A percentile compares a stretch with the other conserved stretches of the same genome.
phyloP scores from a whole-genome alignment of 2,329 filamentous ascomycete species.

The Botrytis sinoallii region DNA sequence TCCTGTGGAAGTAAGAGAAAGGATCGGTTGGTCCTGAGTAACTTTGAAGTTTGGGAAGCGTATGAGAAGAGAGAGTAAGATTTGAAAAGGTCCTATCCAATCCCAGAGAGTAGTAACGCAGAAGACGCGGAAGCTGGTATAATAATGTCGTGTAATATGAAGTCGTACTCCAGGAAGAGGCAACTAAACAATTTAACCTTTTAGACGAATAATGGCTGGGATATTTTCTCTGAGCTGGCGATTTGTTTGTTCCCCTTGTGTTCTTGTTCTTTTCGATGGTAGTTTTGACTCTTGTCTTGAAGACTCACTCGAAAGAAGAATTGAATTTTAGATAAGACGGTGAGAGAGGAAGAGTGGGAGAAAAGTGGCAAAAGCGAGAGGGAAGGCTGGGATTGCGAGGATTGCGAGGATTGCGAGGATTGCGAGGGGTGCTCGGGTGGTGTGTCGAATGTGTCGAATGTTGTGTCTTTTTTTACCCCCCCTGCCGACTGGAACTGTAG shows the following conservation, averaged over 20 bases:
- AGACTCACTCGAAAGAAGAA: not conserved
- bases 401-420: not conserved
- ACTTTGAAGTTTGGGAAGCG: not conserved
- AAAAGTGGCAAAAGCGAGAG: constrained; percentile 11
- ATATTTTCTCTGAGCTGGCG: constrained; percentile 24
- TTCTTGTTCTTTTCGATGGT: not conserved
- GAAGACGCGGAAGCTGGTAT: constrained; percentile 6
- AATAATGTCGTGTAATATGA: constrained; percentile 17
- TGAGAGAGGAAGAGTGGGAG: constrained; percentile 13
- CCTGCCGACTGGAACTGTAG: not conserved
- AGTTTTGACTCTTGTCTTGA: not conserved
- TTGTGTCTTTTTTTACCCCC: not conserved
- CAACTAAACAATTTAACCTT: constrained; percentile 27
- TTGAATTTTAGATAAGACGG: constrained; percentile 13
- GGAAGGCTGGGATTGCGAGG: constrained; percentile 10
- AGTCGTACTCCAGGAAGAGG: constrained; percentile 3
- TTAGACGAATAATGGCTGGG: constrained; percentile 24
- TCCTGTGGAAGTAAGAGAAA: constrained; percentile 11
- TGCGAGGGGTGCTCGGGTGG: not conserved
- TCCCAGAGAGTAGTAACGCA: constrained; percentile 29
- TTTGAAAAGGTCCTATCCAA: constrained; percentile 13
- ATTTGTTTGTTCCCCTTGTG: not conserved
- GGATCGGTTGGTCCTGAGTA: constrained; percentile 22
- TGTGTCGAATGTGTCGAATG: not conserved
- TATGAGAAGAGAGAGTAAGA: not conserved